A percentile compares a stretch with the other conserved stretches of the same genome.
These are phyloP conservation scores for Adansonia grandidieri DNA, from an alignment of 441 rosid genomes.

Conservation along the genomic window DNA sequence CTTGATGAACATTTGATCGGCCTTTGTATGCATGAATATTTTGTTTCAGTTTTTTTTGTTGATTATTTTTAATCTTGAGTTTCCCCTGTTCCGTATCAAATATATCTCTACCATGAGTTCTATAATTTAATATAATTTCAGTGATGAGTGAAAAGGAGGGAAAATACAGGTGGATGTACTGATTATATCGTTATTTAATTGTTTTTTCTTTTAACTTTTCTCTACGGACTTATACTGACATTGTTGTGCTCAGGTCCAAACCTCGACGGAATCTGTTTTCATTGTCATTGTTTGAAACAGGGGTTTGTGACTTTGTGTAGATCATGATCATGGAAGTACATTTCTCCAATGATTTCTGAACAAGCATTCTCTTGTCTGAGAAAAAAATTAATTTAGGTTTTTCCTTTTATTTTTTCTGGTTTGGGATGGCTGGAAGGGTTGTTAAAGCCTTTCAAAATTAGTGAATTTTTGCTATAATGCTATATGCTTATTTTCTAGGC, in stretches of 20 bases:
- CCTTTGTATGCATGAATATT: neutral
- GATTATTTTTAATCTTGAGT: constrained; percentile 21
- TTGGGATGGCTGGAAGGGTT: neutral
- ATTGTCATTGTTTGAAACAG: constrained; percentile 39
- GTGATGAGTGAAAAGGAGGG: constrained; percentile 14
- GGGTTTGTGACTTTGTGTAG: constrained; percentile 33
- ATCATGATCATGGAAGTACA: constrained; percentile 26
- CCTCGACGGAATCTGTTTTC: constrained; percentile 32
- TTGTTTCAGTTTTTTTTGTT: constrained; percentile 13
- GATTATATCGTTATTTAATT: neutral
- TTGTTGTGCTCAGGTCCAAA: constrained; percentile 47
- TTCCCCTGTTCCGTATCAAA: neutral
- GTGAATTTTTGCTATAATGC: constrained; percentile 4
- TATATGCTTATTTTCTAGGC: constrained; percentile 12
- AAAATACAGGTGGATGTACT: neutral
- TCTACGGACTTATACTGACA: constrained; percentile 35
- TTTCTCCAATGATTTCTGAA: constrained; percentile 23
- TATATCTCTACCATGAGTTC: constrained; percentile 17
- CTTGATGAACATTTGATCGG: neutral
- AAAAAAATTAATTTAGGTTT: constrained; percentile 7
- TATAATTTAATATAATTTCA: constrained; percentile 12
- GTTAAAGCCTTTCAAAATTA: constrained; percentile 11
- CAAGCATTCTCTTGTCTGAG: constrained; percentile 12
- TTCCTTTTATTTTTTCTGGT: neutral
- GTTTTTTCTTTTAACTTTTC: neutral